Base-by-base conservation (phyloP, 2,329 filamentous ascomycete genomes). In the Ceratocystis eucalypticola region DNA sequence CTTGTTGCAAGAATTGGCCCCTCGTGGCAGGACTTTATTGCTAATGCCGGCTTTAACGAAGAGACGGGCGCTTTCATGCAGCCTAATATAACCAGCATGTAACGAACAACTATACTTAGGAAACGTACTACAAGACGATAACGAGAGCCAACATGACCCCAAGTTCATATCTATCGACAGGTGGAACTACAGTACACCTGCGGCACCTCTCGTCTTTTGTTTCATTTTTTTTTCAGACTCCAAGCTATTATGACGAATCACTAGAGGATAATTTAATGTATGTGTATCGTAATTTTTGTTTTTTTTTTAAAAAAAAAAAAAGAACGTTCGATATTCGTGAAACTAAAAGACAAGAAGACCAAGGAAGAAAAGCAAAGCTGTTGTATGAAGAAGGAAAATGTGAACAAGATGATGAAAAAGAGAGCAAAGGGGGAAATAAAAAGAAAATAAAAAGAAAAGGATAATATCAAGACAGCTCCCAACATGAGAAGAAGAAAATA, bases 21-120 rank as follows among this genome's bases (percentile, higher is more conserved):
- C 6, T 68, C 70, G 6, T 75, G 73, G 72, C 69, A 70, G 5
- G 70, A 66, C 17, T 41, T 74, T 3, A 73, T 75, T 65, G 70
- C 70, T 0, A 70, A 70, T 61, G 72, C 70, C 44, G 72, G 73
- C 12, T 74, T 74, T 41, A 70, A 71, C 66, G 64, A 66, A 17
- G 50, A 63, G 41, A 62, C 65, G n/a, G 66, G 66, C n/a, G 45
- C 65, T 5, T 68, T 68, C 30, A 67, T 67, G 55, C 66, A 62
- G 20, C 37, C 59, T 20, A 41, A 45, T 30, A 59, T 37, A 59
- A n/a, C 55, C 22, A 20, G n/a, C 59, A 45, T 62, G 59, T 62
- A 33, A n/a, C 5, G 48, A 10, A 25, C 48, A 10, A 22, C 20
- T 41, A 25, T 22, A 48, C 46, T n/a, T 48, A 2, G 5, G 46